Evolutionary conservation across 371 early-diverging fungal species (phyloP), one percentile per base, ranked within the genome.

Genomic region (Dichotomocladium elegans): DNA sequence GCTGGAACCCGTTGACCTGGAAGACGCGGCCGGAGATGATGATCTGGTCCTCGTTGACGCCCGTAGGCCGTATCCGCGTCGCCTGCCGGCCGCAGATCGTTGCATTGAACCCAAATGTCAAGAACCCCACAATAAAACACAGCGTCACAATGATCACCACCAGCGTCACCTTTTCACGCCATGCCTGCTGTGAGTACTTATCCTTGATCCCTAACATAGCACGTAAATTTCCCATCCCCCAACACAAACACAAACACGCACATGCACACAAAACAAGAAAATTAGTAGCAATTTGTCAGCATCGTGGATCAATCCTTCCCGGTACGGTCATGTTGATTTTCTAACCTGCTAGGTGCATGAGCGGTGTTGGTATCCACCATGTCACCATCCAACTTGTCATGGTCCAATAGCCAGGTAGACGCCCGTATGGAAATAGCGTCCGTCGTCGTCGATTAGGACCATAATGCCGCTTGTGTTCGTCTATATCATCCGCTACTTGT

Each of bases 131-230:
- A 42, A 74, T 52, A 5, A 59, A 72, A 65, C 87, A 82, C 37
- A 90, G 70, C 21, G 77, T 43, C 9, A 82, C 51, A 46, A 90
- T 90, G 45, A 93, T 81, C 48, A 85, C 85, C 28, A 86, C 86
- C 10, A 94, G 70, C 0, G 90, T 77, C 1, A 94, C 74, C 58
- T 95, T 95, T 64, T 95, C 95, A 51, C 95, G 83, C 93, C 93
- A 93, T n/a, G 94, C 94, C 66, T 90, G 91, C 51, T 85, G 89
- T 65, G 87, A 80, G 3, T 66, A 63, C 33, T 75, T 66, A 40
- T 87, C 90, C 29, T 68, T 68, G 41, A 74, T 57, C 10, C 74
- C 77, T 71, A 51, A 29, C n/a, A n/a, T n/a, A n/a, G n/a, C n/a
- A n/a, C n/a, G n/a, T n/a, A n/a, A n/a, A n/a, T n/a, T n/a, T n/a